phyloP scores from a whole-genome alignment of 345 rosid species.

The Boechera divaricarpa region DNA sequence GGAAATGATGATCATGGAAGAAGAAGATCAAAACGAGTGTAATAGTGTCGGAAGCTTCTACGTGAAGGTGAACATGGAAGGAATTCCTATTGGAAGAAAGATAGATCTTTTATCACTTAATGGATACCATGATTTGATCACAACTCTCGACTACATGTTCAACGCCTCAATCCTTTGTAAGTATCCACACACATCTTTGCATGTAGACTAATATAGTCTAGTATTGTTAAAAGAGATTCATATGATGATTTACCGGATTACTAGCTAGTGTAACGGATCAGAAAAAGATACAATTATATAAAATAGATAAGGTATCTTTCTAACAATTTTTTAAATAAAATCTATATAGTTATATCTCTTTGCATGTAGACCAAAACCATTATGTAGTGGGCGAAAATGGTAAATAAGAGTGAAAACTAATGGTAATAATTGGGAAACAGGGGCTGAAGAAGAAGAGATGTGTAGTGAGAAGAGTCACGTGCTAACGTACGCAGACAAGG shows the following conservation, averaged over 20 bases:
- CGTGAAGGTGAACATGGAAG: slow-evolving; percentile 98
- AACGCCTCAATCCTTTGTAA: slow-evolving; percentile 81
- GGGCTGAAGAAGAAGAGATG: slow-evolving; percentile 52
- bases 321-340: no score
- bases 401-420: slow-evolving; percentile 1
- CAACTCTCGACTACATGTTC: slow-evolving; percentile 88
- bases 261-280: no score
- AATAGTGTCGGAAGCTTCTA: slow-evolving; percentile 75
- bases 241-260: no score
- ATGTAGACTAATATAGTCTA: neutral
- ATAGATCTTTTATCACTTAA: slow-evolving; percentile 73
- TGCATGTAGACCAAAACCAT: slow-evolving; percentile 27
- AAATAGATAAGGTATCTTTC: no score
- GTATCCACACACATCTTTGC: slow-evolving; percentile 22
- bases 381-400: neutral
- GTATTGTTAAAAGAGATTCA: no score
- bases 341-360: neutral
- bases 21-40: slow-evolving; percentile 62
- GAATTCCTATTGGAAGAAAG: slow-evolving; percentile 93
- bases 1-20: slow-evolving; percentile 49
- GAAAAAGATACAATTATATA: no score
- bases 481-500: slow-evolving; percentile 48
- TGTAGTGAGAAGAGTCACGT: slow-evolving; percentile 48
- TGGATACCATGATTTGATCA: slow-evolving; percentile 74
- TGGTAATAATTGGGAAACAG: slow-evolving; percentile 20